Base-by-base conservation (phyloP, 2,329 filamentous ascomycete species). In the Paraconiothyrium brasiliense region DNA sequence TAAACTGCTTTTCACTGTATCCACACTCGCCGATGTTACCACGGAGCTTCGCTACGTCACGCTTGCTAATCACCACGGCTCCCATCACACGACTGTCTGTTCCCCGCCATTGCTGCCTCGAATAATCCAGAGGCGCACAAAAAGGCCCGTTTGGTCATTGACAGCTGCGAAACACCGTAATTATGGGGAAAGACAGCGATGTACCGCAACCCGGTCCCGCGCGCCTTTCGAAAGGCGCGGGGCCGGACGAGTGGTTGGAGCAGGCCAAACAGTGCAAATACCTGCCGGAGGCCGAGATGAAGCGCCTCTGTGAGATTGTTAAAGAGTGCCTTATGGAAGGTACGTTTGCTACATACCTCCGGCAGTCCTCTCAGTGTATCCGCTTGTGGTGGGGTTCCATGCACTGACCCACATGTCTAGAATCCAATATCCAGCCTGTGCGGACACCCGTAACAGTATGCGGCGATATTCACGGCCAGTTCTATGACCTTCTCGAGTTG, bases 241-340 rank as follows among this genome's bases (percentile, higher is more conserved):
- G 93, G 14, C 89, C 96, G 37, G 93, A 97, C 78, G 94, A 98
- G 82, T 99, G 95, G 95, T 86, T 99, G 35, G 92, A 95, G 77
- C 92, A 96, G 80, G 95, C 95, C 48, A 97, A 97, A 81, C 92
- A 95, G 80, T 98, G 95, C 83, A 95, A 97, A 79, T 97, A 98
- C 79, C 87, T 99, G 56, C 95, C 95, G 54, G 95, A 99, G 82
- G 84, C 90, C 65, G 93, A 96, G 75, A 99, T 99, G 95, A 99
- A 99, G 85, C 92, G 97, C 80, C 86, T 99, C 52, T 99, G 95
- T 79, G 95, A 99, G 83, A 97, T 97, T 77, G 95, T 98, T 63
- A 99, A 99, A 84, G 95, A 98, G 82, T 96, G 93, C 68, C 86
- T 99, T 73, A 99, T 99, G 95, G 95, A 99, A 85, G 93, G 93